Evolutionary conservation across 768 basidiomycete species (phyloP), one percentile per base, ranked within the genome.

Genomic region (Mrakia frigida): DNA sequence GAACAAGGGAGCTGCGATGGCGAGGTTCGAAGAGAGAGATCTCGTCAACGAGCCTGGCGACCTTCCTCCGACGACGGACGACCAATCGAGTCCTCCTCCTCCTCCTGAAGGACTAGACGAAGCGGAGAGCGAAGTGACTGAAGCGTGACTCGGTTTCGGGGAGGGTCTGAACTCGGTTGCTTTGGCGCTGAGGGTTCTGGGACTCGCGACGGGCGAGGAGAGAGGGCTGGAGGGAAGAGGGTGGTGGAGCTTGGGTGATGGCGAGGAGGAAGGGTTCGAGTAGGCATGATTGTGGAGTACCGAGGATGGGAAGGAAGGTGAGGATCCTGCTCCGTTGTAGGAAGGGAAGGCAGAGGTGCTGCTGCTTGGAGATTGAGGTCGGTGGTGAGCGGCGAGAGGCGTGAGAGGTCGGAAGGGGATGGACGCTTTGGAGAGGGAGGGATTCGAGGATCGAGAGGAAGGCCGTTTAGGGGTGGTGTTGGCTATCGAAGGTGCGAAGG

Each of bases 331-430:
- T 16, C 79, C 88, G 88, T n/a, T 84, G 37, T 88, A 85, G 46
- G 93, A 91, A 0, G 92, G 92, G 79, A 92, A 91, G 6, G 93
- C 92, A 76, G 71, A 33, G 73, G 41, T 31, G 31, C 61, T 2
- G 73, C 71, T 14, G 61, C n/a, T n/a, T n/a, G 77, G 59, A 9
- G 72, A 73, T 3, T 60, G 23, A 37, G 72, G 59, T 39, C 41
- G 72, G 18, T 50, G 23, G 52, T 46, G 39, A 16, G 53, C 9
- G 6, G 67, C 52, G 31, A 75, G 52, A n/a, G 74, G 74, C 52
- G 74, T 46, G 76, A 78, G 39, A 46, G 71, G 52, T 74, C 74
- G 28, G 70, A 76, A 70, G 56, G 75, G 18, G 77, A 75, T 43
- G 39, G 74, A 52, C 77, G 75, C 33, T 76, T 79, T 74, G 74